Evolutionary conservation across 2,329 filamentous ascomycete species (phyloP), one percentile per base, ranked within the genome.

Genomic region (Botrytis fabae): DNA sequence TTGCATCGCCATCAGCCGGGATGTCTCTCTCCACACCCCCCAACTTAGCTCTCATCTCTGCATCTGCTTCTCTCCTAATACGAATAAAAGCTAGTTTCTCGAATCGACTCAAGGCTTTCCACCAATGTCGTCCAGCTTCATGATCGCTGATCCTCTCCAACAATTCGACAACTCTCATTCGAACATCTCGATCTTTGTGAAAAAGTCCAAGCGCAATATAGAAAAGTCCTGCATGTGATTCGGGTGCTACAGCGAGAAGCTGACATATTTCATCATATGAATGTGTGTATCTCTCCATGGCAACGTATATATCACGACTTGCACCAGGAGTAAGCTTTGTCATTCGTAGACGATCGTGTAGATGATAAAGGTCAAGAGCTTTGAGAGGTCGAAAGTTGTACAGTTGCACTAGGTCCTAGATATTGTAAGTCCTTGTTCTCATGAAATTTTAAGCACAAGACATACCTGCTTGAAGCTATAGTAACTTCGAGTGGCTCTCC

Each of bases 401-500:
- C 22, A 91, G 80, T 77, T 90, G 88, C 51, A 89, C 89, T 73
- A 91, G 84, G 81, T 92, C 90, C 89, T 92, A 75, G 60, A 71
- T 22, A 54, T 48, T 28, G 79, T 80, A 82, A 83, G 76, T 83
- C 80, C 73, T 80, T 81, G 60, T 71, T 74, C 46, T 44, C 51
- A 66, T 40, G 28, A 65, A 4, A 44, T 25, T 28, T 40, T 0
- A 44, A 57, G 35, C n/a, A 57, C 14, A 68, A 68, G 62, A 66
- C 85, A 78, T 82, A 91, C 93, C 85, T 97, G 93, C 76, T 98
- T 95, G 80, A 94, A 98, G 77, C 93, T 94, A 83, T 97, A 97
- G 81, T 99, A 99, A 79, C 93, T 97, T 74, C 96, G 88, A 1
- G 96, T 98, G 76, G 94, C 97, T 77, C 96, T 90, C 96, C 96